Conservation (phyloP, 2,329 filamentous ascomycete genomes). For the Scedosporium boydii region DNA sequence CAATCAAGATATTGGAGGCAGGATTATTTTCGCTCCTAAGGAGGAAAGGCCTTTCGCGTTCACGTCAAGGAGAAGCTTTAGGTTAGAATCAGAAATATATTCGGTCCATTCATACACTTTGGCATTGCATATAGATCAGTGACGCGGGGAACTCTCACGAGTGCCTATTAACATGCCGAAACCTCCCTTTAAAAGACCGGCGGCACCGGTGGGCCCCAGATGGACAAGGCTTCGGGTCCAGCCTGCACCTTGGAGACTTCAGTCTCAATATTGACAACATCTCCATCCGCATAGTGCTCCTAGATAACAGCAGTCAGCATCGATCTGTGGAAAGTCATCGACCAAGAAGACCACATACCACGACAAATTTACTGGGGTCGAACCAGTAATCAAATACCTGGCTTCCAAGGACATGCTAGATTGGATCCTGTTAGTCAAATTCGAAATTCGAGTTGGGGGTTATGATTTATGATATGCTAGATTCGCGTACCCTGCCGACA, state of each 20-base stretch:
- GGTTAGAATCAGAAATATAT: no score
- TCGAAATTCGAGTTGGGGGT: neutral
- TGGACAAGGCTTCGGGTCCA: neutral
- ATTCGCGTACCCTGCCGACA: constrained; percentile 33
- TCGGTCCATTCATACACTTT: no score
- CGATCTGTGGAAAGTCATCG: no score
- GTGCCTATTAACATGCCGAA: neutral
- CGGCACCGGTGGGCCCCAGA: neutral
- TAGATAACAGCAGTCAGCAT: neutral
- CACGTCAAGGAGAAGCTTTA: no score
- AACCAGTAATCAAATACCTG: constrained; percentile 58
- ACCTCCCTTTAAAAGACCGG: neutral
- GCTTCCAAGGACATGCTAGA: constrained; percentile 42
- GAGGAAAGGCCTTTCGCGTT: no score
- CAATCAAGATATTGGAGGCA: no score
- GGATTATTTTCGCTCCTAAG: no score
- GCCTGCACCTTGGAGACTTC: constrained; percentile 13
- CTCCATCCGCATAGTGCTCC: constrained; percentile 54
- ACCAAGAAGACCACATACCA: constrained; percentile 14
- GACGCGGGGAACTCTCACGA: neutral
- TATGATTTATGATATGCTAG: neutral
- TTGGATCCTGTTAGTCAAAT: neutral
- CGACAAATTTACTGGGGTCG: constrained; percentile 41
- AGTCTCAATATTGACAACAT: constrained; percentile 45
- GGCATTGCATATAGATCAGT: no score